Conservation (phyloP, 148 eudicot genomes). For the Spergularia marina region DNA sequence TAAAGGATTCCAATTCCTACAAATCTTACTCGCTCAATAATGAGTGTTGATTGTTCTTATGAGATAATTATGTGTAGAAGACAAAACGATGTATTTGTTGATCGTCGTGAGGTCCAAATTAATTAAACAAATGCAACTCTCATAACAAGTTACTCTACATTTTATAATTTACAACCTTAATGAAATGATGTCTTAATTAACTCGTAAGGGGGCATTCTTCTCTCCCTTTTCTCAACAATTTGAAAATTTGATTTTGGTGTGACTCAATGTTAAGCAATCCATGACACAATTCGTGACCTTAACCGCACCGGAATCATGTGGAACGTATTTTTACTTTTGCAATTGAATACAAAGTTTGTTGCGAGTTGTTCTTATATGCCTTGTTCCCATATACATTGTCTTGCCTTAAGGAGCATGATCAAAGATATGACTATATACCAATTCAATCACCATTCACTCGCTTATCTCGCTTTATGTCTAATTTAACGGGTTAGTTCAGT, state of each 20-base stretch:
- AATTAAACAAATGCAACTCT: too few relatives aligned
- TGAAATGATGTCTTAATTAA: not conserved
- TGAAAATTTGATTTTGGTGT: constrained; percentile 17
- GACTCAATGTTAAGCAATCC: constrained; percentile 15
- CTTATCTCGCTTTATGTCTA: not conserved
- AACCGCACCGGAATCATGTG: constrained; percentile 15
- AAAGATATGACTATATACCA: not conserved
- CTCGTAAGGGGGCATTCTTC: not conserved
- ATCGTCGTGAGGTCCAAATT: too few relatives aligned
- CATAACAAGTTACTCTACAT: too few relatives aligned
- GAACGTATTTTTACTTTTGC: not conserved
- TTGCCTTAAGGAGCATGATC: not conserved
- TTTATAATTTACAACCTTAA: not conserved
- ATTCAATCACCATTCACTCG: too few relatives aligned
- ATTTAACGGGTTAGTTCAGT: not conserved
- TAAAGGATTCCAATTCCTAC: too few relatives aligned
- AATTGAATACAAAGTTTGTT: constrained; percentile 19
- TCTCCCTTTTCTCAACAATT: not conserved
- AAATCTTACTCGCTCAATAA: too few relatives aligned
- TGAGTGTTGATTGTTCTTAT: too few relatives aligned
- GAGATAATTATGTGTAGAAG: too few relatives aligned
- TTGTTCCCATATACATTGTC: constrained; percentile 20
- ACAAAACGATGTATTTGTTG: too few relatives aligned
- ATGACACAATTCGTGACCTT: constrained; percentile 23
- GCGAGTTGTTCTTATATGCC: constrained; percentile 3